Percentiles rank a stretch among this genome's conserved stretches.
These are phyloP conservation scores for Hericium erinaceus DNA, from an alignment of 768 basidiomycete genomes.

Conservation along the genomic window DNA sequence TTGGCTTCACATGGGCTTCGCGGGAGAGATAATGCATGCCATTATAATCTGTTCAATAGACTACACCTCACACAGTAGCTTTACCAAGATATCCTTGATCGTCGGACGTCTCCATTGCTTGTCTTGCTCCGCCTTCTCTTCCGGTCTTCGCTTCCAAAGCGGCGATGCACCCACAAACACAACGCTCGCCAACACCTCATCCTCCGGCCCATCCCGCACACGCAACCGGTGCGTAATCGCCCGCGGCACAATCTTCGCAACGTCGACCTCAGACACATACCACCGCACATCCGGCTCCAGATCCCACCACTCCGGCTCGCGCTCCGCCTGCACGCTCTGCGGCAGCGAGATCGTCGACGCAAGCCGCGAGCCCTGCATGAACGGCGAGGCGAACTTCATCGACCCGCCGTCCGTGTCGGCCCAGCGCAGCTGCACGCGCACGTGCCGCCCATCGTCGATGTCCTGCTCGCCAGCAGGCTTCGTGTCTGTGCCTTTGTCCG, in stretches of 20 bases:
- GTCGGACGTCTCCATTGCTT: conserved; percentile 35
- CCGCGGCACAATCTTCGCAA: conserved; percentile 64
- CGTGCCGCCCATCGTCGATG: neutral
- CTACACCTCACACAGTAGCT: conserved; percentile 44
- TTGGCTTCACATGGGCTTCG: too few relatives aligned
- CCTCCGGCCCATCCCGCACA: conserved; percentile 58
- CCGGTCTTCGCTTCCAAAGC: conserved; percentile 7
- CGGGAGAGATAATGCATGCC: too few relatives aligned
- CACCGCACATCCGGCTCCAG: conserved; percentile 24
- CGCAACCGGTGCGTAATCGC: conserved; percentile 69
- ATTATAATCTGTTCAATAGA: neutral
- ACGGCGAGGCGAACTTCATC: neutral
- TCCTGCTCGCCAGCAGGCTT: neutral
- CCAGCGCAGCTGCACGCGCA: conserved; percentile 1
- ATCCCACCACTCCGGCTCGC: conserved; percentile 2
- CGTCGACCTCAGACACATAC: conserved; percentile 67
- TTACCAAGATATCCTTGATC: conserved; percentile 59
- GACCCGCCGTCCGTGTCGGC: neutral
- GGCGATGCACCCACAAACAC: conserved; percentile 42
- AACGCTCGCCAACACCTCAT: conserved; percentile 59
- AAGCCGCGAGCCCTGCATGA: neutral
- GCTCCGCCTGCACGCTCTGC: neutral
- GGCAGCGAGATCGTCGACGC: neutral
- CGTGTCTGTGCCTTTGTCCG: neutral
- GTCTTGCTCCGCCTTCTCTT: conserved; percentile 11